Evolutionary conservation across 192 early-diverging fungal species (phyloP).

Genomic region (Haplosporangium gracile): DNA sequence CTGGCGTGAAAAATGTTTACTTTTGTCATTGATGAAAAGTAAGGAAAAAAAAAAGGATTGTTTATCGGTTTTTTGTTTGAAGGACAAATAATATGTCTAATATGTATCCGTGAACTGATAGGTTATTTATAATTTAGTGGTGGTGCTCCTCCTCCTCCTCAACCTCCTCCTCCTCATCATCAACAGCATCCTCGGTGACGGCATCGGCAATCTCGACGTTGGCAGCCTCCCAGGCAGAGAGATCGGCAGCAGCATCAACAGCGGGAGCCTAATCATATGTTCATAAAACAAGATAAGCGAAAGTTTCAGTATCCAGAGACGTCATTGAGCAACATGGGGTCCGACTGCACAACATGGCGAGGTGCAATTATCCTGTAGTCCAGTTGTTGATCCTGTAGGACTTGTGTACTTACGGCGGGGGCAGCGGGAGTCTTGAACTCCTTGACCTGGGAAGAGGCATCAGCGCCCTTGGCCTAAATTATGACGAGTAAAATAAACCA

Average conservation of each 20-base stretch:
- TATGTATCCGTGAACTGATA: background rate
- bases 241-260: constrained; percentile 40
- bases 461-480: constrained; percentile 41
- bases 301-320: background rate
- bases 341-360: background rate
- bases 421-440: constrained; percentile 36
- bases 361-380: background rate
- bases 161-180: constrained; percentile 42
- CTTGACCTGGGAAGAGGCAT: constrained; percentile 42
- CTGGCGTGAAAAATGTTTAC: background rate
- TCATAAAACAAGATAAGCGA: background rate
- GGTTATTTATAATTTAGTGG: constrained; percentile 22
- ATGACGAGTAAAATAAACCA: background rate
- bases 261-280: constrained; percentile 6
- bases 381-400: background rate
- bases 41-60: background rate
- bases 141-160: constrained; percentile 36
- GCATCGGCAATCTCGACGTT: constrained; percentile 36
- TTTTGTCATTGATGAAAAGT: background rate
- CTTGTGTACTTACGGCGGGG: constrained; percentile 19
- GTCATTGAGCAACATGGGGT: background rate
- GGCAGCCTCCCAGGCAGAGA: constrained; percentile 40
- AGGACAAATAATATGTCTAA: background rate
- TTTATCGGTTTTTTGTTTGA: background rate
- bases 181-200: constrained; percentile 23